Conservation (phyloP, 345 rosid species). For the Bruguiera gymnorhiza region DNA sequence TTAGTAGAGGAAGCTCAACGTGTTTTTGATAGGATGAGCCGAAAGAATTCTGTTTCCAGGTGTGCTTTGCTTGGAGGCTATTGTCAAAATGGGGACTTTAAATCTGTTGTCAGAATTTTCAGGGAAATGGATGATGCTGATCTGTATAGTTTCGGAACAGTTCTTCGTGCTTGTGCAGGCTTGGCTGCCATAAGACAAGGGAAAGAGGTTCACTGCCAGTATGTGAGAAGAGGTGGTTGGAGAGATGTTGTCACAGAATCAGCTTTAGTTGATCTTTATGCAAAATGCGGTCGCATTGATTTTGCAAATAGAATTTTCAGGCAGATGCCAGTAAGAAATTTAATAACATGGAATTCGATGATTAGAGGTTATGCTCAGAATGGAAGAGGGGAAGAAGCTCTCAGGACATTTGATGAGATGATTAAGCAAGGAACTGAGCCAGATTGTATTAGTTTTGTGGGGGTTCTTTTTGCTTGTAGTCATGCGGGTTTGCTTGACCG, state of each 20-base stretch:
- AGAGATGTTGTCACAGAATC: slow-evolving; percentile 76
- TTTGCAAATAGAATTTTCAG: slow-evolving; percentile 50
- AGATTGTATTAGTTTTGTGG: slow-evolving; percentile 72
- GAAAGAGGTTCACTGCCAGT: slow-evolving; percentile 88
- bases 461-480: slow-evolving; percentile 83
- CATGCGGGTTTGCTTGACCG: slow-evolving; percentile 68
- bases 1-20: slow-evolving; percentile 46
- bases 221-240: slow-evolving; percentile 69
- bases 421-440: slow-evolving; percentile 52
- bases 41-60: slow-evolving; percentile 72
- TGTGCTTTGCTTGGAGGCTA: slow-evolving; percentile 78
- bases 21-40: slow-evolving; percentile 64
- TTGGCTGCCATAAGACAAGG: slow-evolving; percentile 68
- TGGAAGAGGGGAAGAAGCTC: slow-evolving; percentile 70
- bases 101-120: slow-evolving; percentile 58
- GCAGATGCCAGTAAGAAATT: slow-evolving; percentile 49
- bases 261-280: slow-evolving; percentile 83
- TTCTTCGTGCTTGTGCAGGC: slow-evolving; percentile 85
- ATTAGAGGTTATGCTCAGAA: slow-evolving; percentile 80
- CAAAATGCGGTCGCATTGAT: slow-evolving; percentile 75
- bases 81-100: slow-evolving; percentile 66
- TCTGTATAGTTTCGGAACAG: slow-evolving; percentile 77
- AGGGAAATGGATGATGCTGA: slow-evolving; percentile 49
- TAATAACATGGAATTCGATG: slow-evolving; percentile 90
- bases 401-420: slow-evolving; percentile 59